Percentiles rank a stretch among this genome's conserved stretches.
These are phyloP conservation scores for Ceratocystis albifundus DNA, from an alignment of 2,329 filamentous ascomycete species.

Conservation along the genomic window DNA sequence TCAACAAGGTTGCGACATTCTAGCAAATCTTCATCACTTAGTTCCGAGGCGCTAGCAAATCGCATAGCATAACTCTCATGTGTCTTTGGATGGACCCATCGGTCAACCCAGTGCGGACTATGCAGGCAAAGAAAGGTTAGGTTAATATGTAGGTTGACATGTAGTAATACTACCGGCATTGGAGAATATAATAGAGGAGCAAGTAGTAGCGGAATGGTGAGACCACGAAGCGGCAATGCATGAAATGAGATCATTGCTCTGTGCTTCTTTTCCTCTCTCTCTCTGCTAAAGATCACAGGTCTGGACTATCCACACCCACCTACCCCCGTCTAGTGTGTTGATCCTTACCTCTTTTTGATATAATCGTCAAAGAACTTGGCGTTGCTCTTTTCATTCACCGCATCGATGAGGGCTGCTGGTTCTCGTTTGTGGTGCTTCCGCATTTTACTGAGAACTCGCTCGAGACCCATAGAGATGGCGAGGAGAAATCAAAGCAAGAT, in stretches of 20 bases:
- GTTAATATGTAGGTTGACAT: slow-evolving; percentile 12
- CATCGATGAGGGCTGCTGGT: slow-evolving; percentile 65
- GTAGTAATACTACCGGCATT: background rate
- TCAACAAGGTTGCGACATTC: slow-evolving; percentile 49
- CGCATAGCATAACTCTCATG: slow-evolving; percentile 34
- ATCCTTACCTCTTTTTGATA: slow-evolving; percentile 21
- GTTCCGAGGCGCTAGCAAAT: slow-evolving; percentile 33
- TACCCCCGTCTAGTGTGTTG: background rate
- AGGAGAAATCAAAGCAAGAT: background rate
- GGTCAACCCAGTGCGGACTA: slow-evolving; percentile 28
- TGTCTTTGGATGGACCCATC: slow-evolving; percentile 43
- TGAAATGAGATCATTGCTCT: background rate
- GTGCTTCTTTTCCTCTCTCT: background rate
- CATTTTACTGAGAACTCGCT: slow-evolving; percentile 22
- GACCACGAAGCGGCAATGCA: background rate
- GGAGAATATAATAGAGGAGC: background rate
- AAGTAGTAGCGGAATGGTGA: background rate
- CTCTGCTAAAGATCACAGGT: background rate
- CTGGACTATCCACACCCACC: background rate
- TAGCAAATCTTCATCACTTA: slow-evolving; percentile 37
- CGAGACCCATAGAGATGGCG: slow-evolving; percentile 16
- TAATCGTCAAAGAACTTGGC: slow-evolving; percentile 35
- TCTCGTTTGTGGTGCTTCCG: slow-evolving; percentile 23
- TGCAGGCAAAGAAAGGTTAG: background rate
- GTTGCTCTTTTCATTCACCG: slow-evolving; percentile 90